Evolutionary conservation across 176 grass and related monocot species (phyloP).

Genomic region (Guadua angustifolia): DNA sequence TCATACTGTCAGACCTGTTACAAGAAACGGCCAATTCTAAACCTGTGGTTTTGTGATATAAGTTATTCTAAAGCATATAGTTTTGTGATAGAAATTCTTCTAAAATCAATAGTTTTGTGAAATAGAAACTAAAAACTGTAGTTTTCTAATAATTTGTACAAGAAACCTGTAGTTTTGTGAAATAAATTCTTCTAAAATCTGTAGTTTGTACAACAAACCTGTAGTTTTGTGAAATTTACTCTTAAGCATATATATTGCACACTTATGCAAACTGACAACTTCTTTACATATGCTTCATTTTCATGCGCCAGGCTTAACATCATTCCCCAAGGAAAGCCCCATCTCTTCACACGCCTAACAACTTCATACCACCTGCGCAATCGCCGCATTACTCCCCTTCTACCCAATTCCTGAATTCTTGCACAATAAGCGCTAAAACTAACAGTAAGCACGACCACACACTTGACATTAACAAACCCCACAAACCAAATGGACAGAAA

Average conservation of each 20-base stretch:
- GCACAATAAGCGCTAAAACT: neutral
- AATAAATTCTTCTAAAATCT: no score
- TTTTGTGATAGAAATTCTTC: no score
- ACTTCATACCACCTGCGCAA: neutral
- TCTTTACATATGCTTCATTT: neutral
- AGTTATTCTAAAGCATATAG: no score
- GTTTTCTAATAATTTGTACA: no score
- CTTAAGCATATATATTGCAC: neutral
- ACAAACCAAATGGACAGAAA: neutral
- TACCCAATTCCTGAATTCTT: neutral
- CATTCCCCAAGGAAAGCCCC: conserved; percentile 6
- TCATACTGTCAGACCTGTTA: no score
- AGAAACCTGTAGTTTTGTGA: no score
- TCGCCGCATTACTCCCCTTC: neutral
- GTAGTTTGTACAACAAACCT: no score
- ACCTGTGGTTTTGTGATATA: no score
- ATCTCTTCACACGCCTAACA: neutral
- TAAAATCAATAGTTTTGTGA: no score
- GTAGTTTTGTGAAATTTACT: no score
- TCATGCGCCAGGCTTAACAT: neutral
- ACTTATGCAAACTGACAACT: neutral
- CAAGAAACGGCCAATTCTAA: no score
- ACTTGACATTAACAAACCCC: neutral
- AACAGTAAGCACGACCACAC: neutral
- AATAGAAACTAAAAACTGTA: no score